These are phyloP conservation scores for Triangularia verruculosa DNA, from an alignment of 2,329 filamentous ascomycete genomes.

Conservation along the genomic window DNA sequence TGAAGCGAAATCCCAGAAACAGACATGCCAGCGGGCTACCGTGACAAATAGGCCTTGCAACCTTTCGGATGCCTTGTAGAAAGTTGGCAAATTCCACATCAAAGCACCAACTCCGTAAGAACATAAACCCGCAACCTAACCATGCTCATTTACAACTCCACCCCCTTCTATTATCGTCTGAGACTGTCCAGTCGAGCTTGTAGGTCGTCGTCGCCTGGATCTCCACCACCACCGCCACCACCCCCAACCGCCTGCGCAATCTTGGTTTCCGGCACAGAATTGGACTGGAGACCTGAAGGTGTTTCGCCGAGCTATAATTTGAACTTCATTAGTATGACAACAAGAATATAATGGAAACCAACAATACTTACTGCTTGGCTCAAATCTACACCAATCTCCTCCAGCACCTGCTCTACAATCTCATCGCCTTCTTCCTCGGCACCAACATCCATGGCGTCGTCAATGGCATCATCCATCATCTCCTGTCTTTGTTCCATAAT, in stretches of 20 bases:
- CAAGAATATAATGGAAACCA: background rate
- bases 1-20: background rate
- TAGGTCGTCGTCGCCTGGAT: constrained; percentile 82
- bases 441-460: constrained; percentile 87
- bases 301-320: constrained; percentile 77
- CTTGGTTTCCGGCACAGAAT: constrained; percentile 67
- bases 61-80: background rate
- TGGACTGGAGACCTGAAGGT: constrained; percentile 76
- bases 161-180: constrained; percentile 47
- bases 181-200: constrained; percentile 91
- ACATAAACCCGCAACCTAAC: background rate
- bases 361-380: constrained; percentile 73
- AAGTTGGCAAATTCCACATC: background rate
- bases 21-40: background rate
- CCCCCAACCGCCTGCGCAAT: constrained; percentile 83
- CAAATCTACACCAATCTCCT: constrained; percentile 94
- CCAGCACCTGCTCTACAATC: constrained; percentile 91
- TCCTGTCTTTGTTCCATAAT: constrained; percentile 99
- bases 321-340: constrained; percentile 29
- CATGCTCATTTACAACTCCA: background rate
- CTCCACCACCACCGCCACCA: constrained; percentile 54
- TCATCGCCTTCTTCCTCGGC: constrained; percentile 96
- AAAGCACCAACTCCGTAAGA: background rate
- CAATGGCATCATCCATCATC: constrained; percentile 99
- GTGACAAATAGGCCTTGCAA: background rate